These are phyloP conservation scores for Erigeron philadelphicus DNA, from an alignment of 140 eudicot species.

Conservation along the genomic window DNA sequence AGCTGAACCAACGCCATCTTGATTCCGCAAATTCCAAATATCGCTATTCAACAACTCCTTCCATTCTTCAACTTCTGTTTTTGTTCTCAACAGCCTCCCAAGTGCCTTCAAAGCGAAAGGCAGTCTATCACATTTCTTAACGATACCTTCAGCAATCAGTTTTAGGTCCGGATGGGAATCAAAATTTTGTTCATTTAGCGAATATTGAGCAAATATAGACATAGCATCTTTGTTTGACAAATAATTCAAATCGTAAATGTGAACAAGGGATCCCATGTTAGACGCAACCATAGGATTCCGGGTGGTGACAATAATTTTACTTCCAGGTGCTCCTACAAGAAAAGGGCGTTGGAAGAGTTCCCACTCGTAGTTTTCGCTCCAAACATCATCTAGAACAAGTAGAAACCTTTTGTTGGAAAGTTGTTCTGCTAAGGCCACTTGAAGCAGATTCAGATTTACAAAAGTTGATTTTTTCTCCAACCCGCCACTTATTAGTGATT, in stretches of 20 bases:
- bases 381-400: not conserved
- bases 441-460: not conserved
- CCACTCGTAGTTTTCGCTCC: not conserved
- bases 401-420: not conserved
- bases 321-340: slow-evolving; percentile 36
- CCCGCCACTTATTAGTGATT: not conserved
- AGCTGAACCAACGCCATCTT: slow-evolving; percentile 31
- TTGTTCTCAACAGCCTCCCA: slow-evolving; percentile 35
- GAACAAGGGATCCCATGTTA: slow-evolving; percentile 24
- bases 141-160: slow-evolving; percentile 22
- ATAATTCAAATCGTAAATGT: slow-evolving; percentile 13
- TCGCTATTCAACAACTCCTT: no score
- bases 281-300: slow-evolving; percentile 34
- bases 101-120: slow-evolving; percentile 48
- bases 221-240: slow-evolving; percentile 30
- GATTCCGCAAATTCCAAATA: not conserved
- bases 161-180: slow-evolving; percentile 11
- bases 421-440: not conserved
- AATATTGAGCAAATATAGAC: slow-evolving; percentile 32
- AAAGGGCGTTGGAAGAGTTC: slow-evolving; percentile 28
- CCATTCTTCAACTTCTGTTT: slow-evolving; percentile 26
- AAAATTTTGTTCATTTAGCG: slow-evolving; percentile 3
- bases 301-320: slow-evolving; percentile 42
- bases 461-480: not conserved
- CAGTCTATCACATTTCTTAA: not conserved